Percentiles rank a stretch among this genome's conserved stretches.
These are phyloP conservation scores for Xylariaceae sp. DNA, from an alignment of 2,329 filamentous ascomycete species.

Conservation along the genomic window DNA sequence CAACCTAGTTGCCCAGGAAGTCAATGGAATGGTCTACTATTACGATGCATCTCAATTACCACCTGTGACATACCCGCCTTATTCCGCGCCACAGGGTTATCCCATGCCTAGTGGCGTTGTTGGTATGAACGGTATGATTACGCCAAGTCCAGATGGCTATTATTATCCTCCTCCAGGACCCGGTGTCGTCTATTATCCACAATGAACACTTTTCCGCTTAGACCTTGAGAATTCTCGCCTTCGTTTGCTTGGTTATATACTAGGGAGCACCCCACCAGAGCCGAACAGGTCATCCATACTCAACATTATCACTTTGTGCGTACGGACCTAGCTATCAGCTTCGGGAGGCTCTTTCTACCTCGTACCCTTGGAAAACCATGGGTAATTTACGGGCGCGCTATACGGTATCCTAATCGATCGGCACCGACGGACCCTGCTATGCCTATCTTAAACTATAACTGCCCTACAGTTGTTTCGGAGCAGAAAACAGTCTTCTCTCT, in stretches of 20 bases:
- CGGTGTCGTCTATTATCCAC: constrained; percentile 64
- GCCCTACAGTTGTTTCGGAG: constrained; percentile 3
- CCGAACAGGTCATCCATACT: constrained; percentile 4
- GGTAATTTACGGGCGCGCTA: constrained; percentile 6
- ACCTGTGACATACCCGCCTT: constrained; percentile 53
- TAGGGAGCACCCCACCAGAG: not conserved
- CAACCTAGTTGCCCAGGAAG: constrained; percentile 76
- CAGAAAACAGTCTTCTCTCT: not conserved
- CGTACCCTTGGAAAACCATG: constrained; percentile 11
- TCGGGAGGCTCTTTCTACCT: constrained; percentile 11
- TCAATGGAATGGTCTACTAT: constrained; percentile 96
- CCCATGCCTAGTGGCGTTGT: constrained; percentile 47
- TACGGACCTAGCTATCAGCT: constrained; percentile 11
- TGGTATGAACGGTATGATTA: constrained; percentile 81
- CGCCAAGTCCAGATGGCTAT: constrained; percentile 67
- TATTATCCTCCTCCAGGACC: constrained; percentile 65
- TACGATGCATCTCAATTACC: constrained; percentile 78
- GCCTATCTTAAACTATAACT: not conserved
- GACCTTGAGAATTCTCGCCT: constrained; percentile 13
- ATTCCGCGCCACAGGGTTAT: constrained; percentile 56
- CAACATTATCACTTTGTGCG: constrained; percentile 7
- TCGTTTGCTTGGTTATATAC: constrained; percentile 5
- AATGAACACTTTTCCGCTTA: constrained; percentile 45
- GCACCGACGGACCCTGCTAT: constrained; percentile 11
- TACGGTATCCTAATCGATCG: constrained; percentile 9